These are phyloP conservation scores for Linum usitatissimum DNA, from an alignment of 345 rosid genomes.

Conservation along the genomic window DNA sequence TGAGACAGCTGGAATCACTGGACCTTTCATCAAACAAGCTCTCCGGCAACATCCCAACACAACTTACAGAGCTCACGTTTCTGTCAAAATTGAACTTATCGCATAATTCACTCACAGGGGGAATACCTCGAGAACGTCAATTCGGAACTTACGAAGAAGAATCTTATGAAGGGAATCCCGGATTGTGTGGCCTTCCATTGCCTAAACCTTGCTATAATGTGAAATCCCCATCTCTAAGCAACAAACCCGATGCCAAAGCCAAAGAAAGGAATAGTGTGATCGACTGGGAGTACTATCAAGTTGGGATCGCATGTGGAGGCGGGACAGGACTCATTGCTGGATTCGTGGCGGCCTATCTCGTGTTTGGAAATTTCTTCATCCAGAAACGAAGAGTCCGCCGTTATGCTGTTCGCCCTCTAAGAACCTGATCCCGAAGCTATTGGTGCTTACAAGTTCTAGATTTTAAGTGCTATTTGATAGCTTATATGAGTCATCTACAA, in stretches of 20 bases:
- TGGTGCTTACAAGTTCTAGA: too few relatives aligned
- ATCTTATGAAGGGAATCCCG: conserved; percentile 15
- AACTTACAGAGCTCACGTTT: conserved; percentile 12
- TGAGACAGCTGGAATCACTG: conserved; percentile 9
- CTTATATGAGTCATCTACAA: too few relatives aligned
- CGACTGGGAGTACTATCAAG: too few relatives aligned
- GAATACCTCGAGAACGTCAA: conserved; percentile 13
- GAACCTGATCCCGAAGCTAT: too few relatives aligned
- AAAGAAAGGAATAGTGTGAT: background rate
- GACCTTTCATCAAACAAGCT: conserved; percentile 21
- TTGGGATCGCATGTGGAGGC: too few relatives aligned
- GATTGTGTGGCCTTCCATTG: conserved; percentile 18
- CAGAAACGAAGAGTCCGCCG: too few relatives aligned
- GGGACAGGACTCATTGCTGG: too few relatives aligned
- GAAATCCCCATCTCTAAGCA: background rate
- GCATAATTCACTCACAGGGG: conserved; percentile 17
- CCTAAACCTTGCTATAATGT: background rate
- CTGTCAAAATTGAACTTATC: conserved; percentile 19
- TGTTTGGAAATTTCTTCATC: too few relatives aligned
- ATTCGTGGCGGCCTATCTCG: too few relatives aligned
- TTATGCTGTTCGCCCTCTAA: too few relatives aligned
- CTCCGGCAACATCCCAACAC: conserved; percentile 12
- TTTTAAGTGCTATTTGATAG: too few relatives aligned
- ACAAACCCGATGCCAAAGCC: background rate
- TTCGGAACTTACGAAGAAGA: conserved; percentile 9